phyloP scores from a whole-genome alignment of 2,329 filamentous ascomycete genomes.

The Trichoderma arundinaceum region DNA sequence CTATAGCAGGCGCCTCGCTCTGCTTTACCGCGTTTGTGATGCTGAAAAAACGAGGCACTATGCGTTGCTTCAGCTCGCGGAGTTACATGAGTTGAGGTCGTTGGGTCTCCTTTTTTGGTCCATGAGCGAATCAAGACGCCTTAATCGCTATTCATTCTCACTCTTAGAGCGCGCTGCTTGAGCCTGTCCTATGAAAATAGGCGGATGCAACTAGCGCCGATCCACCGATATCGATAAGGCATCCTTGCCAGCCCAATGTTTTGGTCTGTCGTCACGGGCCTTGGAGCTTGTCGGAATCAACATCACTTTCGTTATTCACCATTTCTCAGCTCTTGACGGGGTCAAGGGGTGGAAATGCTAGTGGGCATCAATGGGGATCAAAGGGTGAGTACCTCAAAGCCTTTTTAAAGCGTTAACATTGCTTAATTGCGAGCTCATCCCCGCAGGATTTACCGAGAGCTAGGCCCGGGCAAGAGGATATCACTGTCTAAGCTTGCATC shows the following conservation, averaged over 20 bases:
- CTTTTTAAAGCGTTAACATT: no score
- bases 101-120: conserved; percentile 2
- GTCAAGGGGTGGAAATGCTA: neutral
- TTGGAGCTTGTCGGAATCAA: conserved; percentile 32
- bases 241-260: conserved; percentile 6
- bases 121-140: conserved; percentile 7
- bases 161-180: neutral
- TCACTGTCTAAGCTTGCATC: conserved; percentile 83
- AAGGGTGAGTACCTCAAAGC: conserved; percentile 54
- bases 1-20: neutral
- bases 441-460: conserved; percentile 83
- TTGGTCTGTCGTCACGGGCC: conserved; percentile 42
- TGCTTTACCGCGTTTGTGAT: neutral
- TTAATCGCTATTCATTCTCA: conserved; percentile 1
- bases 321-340: neutral
- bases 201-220: conserved; percentile 37
- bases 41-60: neutral
- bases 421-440: conserved; percentile 26
- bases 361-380: conserved; percentile 65
- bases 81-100: neutral
- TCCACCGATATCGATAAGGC: conserved; percentile 35
- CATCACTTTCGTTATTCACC: neutral
- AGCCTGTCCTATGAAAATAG: conserved; percentile 5
- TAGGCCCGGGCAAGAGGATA: conserved; percentile 79
- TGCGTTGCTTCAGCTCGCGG: neutral